Conservation (phyloP, 2,329 filamentous ascomycete genomes). For the Stachybotrys chlorohalonatus region DNA sequence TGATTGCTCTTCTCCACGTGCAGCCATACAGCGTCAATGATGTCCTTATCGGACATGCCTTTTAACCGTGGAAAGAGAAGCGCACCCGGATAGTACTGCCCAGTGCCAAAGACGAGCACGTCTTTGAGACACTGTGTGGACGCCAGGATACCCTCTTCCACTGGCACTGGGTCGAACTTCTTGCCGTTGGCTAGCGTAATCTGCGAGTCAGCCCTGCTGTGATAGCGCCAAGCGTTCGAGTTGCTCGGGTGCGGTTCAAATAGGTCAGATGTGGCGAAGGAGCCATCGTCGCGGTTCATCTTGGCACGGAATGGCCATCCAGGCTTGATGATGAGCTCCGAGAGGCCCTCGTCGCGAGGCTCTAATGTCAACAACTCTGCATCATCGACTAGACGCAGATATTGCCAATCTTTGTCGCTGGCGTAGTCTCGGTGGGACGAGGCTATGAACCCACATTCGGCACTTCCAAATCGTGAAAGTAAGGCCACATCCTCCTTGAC, state of each 20-base stretch:
- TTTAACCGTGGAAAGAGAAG: slow-evolving; percentile 38
- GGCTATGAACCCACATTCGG: slow-evolving; percentile 57
- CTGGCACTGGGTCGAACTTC: slow-evolving; percentile 56
- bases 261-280: slow-evolving; percentile 54
- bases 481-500: slow-evolving; percentile 43
- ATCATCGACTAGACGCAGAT: slow-evolving; percentile 33
- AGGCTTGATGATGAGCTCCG: slow-evolving; percentile 44
- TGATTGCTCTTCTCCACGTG: slow-evolving; percentile 37
- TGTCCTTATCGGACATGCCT: slow-evolving; percentile 17
- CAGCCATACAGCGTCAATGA: slow-evolving; percentile 32
- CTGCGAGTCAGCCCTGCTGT: slow-evolving; percentile 52
- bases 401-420: slow-evolving; percentile 51
- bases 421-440: slow-evolving; percentile 49
- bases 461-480: slow-evolving; percentile 54
- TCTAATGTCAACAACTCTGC: slow-evolving; percentile 33
- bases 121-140: slow-evolving; percentile 36
- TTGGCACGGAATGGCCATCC: slow-evolving; percentile 53
- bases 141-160: slow-evolving; percentile 46
- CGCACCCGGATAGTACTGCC: slow-evolving; percentile 43
- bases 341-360: slow-evolving; percentile 27
- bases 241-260: slow-evolving; percentile 46
- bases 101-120: slow-evolving; percentile 53
- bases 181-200: slow-evolving; percentile 57
- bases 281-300: slow-evolving; percentile 47
- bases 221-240: slow-evolving; percentile 50